Conservation (phyloP, 768 basidiomycete genomes). For the Chiua virens region DNA sequence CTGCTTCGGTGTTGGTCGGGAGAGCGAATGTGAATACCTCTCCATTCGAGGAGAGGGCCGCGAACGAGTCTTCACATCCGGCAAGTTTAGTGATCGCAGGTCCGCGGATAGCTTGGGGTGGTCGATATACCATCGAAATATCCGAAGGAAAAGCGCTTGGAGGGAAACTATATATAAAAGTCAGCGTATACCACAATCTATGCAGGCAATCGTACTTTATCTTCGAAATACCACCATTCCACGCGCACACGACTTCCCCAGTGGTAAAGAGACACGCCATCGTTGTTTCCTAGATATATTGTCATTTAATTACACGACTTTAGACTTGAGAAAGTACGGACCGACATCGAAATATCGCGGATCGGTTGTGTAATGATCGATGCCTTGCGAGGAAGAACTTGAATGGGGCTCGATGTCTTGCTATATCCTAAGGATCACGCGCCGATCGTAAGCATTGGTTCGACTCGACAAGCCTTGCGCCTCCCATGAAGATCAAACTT, state of each 20-base stretch:
- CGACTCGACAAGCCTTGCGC: no score
- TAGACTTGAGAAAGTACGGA: constrained; percentile 34
- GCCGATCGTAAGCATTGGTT: no score
- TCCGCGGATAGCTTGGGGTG: constrained; percentile 70
- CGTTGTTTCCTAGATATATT: constrained; percentile 65
- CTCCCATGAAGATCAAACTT: constrained; percentile 10
- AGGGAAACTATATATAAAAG: constrained; percentile 56
- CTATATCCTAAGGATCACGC: constrained; percentile 61
- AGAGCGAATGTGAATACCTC: constrained; percentile 85
- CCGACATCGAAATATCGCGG: constrained; percentile 70
- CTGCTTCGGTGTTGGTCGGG: constrained; percentile 34
- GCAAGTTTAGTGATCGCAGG: constrained; percentile 79
- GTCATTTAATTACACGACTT: not conserved
- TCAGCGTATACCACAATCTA: not conserved
- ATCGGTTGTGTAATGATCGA: constrained; percentile 75
- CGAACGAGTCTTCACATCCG: constrained; percentile 76
- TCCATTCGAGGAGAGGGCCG: constrained; percentile 81
- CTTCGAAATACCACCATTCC: constrained; percentile 72
- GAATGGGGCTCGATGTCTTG: constrained; percentile 68
- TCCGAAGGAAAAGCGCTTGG: constrained; percentile 72
- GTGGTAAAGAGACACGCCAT: constrained; percentile 80
- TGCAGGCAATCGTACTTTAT: constrained; percentile 53
- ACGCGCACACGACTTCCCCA: constrained; percentile 80
- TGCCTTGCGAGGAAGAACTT: constrained; percentile 76
- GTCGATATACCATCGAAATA: constrained; percentile 69